Conservation (phyloP, 2,329 filamentous ascomycete genomes). For the Penicillium brasilianum region DNA sequence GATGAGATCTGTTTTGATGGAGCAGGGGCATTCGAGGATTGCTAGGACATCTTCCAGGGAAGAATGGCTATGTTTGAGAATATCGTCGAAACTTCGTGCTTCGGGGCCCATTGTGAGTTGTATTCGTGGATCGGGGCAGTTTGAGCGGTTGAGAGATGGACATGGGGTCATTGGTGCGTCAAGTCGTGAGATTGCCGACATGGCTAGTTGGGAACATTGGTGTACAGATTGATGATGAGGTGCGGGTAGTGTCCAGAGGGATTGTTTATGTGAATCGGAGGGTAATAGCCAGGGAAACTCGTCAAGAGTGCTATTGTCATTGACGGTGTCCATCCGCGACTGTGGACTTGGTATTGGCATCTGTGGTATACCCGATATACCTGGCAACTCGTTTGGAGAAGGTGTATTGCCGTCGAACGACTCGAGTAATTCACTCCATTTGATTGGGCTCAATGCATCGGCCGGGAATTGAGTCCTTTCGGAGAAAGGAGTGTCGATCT, state of each 20-base stretch:
- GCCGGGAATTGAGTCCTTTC: constrained; percentile 3
- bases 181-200: constrained; percentile 8
- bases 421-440: constrained; percentile 7
- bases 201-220: constrained; percentile 12
- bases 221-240: constrained; percentile 6
- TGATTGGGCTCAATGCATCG: constrained; percentile 9
- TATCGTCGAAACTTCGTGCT: constrained; percentile 12
- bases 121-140: neutral
- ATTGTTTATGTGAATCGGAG: neutral
- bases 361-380: neutral
- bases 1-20: constrained; percentile 7
- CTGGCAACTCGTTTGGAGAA: neutral
- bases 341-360: neutral
- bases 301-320: neutral
- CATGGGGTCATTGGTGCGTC: constrained; percentile 9
- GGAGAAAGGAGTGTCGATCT: constrained; percentile 5
- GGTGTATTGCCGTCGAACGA: constrained; percentile 1
- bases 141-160: constrained; percentile 2
- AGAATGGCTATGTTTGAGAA: constrained; percentile 11
- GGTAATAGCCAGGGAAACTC: neutral
- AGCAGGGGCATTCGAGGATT: constrained; percentile 10
- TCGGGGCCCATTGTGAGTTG: neutral
- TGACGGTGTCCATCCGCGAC: neutral
- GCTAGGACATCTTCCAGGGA: constrained; percentile 10
- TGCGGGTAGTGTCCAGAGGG: neutral